A percentile compares a stretch with the other conserved stretches of the same genome.
Evolutionary conservation across 768 basidiomycete genomes (phyloP).

Genomic region (Chlorophyllum brunneum): DNA sequence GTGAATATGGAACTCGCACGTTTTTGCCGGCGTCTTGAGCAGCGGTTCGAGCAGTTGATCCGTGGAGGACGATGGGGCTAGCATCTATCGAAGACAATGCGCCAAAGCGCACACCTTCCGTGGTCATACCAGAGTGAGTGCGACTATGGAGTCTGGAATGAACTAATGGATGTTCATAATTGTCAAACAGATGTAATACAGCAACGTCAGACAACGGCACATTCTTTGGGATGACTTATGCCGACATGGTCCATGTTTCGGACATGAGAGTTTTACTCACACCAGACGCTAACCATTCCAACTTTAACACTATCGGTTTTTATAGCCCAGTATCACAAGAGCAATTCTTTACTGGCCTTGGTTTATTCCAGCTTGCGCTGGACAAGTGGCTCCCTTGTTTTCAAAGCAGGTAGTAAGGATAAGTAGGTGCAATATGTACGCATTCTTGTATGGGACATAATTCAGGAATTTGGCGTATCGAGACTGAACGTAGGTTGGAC

Average conservation of each 20-base stretch:
- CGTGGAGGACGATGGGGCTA: slow-evolving; percentile 49
- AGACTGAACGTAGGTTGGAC: too few relatives aligned
- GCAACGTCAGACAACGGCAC: slow-evolving; percentile 24
- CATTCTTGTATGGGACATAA: too few relatives aligned
- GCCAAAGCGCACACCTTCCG: slow-evolving; percentile 36
- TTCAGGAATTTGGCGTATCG: too few relatives aligned
- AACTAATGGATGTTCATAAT: not conserved
- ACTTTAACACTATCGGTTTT: slow-evolving; percentile 47
- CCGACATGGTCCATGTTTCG: slow-evolving; percentile 46
- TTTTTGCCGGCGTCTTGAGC: not conserved
- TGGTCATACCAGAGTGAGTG: slow-evolving; percentile 34
- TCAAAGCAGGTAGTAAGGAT: too few relatives aligned
- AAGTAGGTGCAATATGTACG: too few relatives aligned
- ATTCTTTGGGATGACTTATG: slow-evolving; percentile 45
- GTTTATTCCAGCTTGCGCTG: slow-evolving; percentile 40
- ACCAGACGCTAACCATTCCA: slow-evolving; percentile 43
- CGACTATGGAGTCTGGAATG: not conserved
- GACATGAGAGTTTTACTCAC: slow-evolving; percentile 44
- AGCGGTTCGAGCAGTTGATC: slow-evolving; percentile 35
- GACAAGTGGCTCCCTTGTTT: slow-evolving; percentile 50
- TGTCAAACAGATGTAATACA: slow-evolving; percentile 31
- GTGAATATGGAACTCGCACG: slow-evolving; percentile 13
- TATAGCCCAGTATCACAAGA: slow-evolving; percentile 44
- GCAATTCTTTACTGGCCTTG: slow-evolving; percentile 44
- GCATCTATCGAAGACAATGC: slow-evolving; percentile 45